Evolutionary conservation across 257 asterid species (phyloP).

Genomic region (Scutellaria minor): DNA sequence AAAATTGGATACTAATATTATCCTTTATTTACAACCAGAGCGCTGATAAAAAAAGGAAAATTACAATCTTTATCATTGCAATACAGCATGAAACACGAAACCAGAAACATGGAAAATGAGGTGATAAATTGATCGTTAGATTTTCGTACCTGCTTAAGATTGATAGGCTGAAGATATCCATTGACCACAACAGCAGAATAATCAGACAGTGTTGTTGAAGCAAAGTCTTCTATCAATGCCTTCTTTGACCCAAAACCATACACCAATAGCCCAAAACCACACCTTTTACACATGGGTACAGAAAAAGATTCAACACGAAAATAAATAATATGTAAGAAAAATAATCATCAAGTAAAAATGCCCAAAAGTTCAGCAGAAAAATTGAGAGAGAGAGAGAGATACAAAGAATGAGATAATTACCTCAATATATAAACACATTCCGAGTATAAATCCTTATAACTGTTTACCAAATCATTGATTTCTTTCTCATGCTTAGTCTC

Average conservation of each 20-base stretch:
- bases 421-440: slow-evolving; percentile 73
- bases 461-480: slow-evolving; percentile 52
- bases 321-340: slow-evolving; percentile 3
- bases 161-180: slow-evolving; percentile 88
- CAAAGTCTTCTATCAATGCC: slow-evolving; percentile 81
- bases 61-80: no score
- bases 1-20: no score
- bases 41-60: no score
- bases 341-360: not conserved
- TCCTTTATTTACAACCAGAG: no score
- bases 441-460: slow-evolving; percentile 61
- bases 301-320: slow-evolving; percentile 13
- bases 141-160: slow-evolving; percentile 74
- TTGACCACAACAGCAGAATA: slow-evolving; percentile 79
- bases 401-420: slow-evolving; percentile 29
- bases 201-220: slow-evolving; percentile 71
- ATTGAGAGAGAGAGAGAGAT: not conserved
- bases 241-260: slow-evolving; percentile 96
- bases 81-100: no score
- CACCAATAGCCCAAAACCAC: slow-evolving; percentile 86
- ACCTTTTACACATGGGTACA: slow-evolving; percentile 43
- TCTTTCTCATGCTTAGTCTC: slow-evolving; percentile 87
- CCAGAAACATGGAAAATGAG: not conserved
- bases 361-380: slow-evolving; percentile 7
- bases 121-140: slow-evolving; percentile 11